Base-by-base conservation (phyloP, 148 eudicot genomes). In the Arctostaphylos glauca region DNA sequence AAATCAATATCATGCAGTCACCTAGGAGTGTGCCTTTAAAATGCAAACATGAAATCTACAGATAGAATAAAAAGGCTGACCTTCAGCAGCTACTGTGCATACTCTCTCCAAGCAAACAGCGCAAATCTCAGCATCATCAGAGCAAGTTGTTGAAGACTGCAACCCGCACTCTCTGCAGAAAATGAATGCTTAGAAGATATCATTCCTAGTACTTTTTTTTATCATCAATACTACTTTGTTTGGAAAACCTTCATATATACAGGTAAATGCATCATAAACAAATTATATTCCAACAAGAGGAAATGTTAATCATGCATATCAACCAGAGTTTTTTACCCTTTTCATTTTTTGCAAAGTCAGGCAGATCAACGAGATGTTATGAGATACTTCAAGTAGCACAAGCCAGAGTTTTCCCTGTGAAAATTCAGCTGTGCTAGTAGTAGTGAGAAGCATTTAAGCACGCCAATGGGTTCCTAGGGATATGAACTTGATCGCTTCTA, bases 21-120 rank as follows among this genome's bases (percentile, higher is more conserved):
- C 5, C n/a, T 0, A 48, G 75, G 50, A 44, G 6, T 80, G 23
- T n/a, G 49, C 2, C 58, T 16, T 19, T 18, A 75, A 64, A 41
- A 52, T 23, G 41, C 10, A 9, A 9, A 31, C 53, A 46, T 4
- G 3, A 43, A 8, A 19, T 6, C 3, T 31, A 38, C 4, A 43
- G 16, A 72, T 4, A 58, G 38, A 2, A 50, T 48, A 64, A 76
- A 53, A 47, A 56, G 64, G 56, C 87, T 59, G 73, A 94, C 99
- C 99, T 96, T 93, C 95, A 80, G 99, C 97, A 75, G 99, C 98
- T 10, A 96, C 97, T 67, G 91, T 87, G 86, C 99, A 96, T 4
- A 89, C 90, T 87, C 98, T 90, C 92, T 96, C 99, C 81, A 96
- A 87, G 91, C 99, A 96, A 83, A 96, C 99, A 84, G 98, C 94